Evolutionary conservation across 179 eudicot genomes (phyloP).

Genomic region (Amaranthus tricolor): DNA sequence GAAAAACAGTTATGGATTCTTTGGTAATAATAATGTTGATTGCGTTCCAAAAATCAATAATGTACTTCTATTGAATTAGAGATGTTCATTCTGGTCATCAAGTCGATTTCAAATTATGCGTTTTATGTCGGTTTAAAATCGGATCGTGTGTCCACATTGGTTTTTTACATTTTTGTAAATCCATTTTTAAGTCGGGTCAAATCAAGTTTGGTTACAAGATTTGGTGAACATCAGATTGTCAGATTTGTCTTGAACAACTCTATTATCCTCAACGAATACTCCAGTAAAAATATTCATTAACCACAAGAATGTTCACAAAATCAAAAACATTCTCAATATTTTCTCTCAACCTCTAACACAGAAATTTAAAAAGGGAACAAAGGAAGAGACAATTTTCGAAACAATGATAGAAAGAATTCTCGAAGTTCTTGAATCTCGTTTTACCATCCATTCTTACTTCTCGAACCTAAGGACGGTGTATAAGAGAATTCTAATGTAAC

Average conservation of each 20-base stretch:
- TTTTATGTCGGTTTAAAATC: too few species aligned
- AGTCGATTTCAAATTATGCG: too few species aligned
- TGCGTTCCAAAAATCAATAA: constrained; percentile 9
- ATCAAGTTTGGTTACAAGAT: too few species aligned
- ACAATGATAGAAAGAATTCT: neutral
- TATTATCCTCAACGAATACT: neutral
- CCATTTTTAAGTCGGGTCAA: too few species aligned
- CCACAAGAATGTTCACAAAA: neutral
- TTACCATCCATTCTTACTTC: neutral
- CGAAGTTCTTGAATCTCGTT: neutral
- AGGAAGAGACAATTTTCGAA: neutral
- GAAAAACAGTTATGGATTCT: neutral
- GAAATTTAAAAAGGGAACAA: neutral
- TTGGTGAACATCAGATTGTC: too few species aligned
- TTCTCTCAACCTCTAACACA: neutral
- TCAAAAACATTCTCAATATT: neutral
- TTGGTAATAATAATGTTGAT: neutral
- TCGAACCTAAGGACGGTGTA: neutral
- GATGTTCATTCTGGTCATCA: constrained; percentile 1
- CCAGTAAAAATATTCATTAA: neutral
- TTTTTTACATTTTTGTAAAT: too few species aligned
- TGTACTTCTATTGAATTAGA: too few species aligned
- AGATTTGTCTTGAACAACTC: too few species aligned
- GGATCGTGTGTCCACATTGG: too few species aligned
- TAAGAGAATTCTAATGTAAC: too few species aligned